Percentiles rank a stretch among this genome's conserved stretches.
Conservation (phyloP, 139 green algal species). For the Astrephomene gubernaculifera region DNA sequence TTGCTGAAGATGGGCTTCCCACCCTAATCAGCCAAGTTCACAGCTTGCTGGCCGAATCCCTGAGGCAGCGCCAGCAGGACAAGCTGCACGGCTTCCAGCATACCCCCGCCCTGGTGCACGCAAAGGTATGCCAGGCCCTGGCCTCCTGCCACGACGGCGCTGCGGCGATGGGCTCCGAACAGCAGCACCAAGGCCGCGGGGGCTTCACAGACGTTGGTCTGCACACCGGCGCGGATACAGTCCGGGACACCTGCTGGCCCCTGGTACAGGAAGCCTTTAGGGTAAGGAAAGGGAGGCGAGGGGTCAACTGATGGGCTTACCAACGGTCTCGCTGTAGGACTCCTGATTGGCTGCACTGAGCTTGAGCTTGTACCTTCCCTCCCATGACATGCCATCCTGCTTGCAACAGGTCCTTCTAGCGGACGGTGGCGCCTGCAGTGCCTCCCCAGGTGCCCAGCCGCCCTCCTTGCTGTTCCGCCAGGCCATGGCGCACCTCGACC, state of each 20-base stretch:
- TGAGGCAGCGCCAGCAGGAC: neutral
- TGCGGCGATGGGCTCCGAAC: neutral
- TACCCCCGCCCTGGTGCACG: conserved; percentile 35
- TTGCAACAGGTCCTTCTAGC: neutral
- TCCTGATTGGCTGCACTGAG: too few species aligned
- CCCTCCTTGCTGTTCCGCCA: neutral
- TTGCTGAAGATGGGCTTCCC: neutral
- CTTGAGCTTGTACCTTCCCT: too few species aligned
- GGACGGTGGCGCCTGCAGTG: neutral
- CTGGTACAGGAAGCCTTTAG: conserved; percentile 41
- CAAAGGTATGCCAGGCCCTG: neutral
- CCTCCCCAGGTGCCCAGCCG: neutral
- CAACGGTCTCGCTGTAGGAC: too few species aligned
- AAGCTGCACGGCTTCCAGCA: conserved; percentile 25
- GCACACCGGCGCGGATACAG: conserved; percentile 41
- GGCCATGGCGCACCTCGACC: conserved; percentile 47
- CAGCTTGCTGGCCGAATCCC: neutral
- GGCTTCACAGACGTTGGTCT: conserved; percentile 53
- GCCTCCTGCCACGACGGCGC: too few species aligned
- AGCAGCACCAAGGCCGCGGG: neutral
- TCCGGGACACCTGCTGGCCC: conserved; percentile 44
- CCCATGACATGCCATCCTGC: too few species aligned
- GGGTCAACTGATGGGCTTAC: neutral
- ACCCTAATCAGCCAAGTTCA: neutral
- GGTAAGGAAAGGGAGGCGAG: neutral